These are phyloP conservation scores for Scleroderma citrinum DNA, from an alignment of 768 basidiomycete genomes.

Conservation along the genomic window DNA sequence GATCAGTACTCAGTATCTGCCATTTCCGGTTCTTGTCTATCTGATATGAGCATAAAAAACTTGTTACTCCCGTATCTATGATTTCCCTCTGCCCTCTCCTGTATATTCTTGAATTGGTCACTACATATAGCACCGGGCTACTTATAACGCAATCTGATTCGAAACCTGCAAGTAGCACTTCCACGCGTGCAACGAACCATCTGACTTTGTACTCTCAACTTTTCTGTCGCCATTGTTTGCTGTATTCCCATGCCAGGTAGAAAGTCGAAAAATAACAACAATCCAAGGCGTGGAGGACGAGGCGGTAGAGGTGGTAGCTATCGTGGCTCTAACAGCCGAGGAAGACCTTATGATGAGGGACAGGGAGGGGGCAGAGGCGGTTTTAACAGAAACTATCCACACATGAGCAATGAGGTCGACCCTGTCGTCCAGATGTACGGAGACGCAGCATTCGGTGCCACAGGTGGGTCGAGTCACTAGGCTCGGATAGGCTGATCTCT, in stretches of 20 bases:
- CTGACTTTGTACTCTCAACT: background rate
- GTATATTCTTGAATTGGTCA: too few relatives aligned
- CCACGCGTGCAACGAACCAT: too few relatives aligned
- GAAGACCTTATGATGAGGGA: background rate
- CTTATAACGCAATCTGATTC: too few relatives aligned
- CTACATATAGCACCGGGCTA: too few relatives aligned
- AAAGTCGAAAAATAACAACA: constrained; percentile 3
- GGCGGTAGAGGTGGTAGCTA: constrained; percentile 14
- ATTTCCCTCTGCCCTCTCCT: too few relatives aligned
- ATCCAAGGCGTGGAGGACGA: constrained; percentile 21
- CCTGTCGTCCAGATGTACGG: constrained; percentile 21
- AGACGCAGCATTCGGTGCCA: constrained; percentile 13
- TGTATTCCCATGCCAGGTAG: background rate
- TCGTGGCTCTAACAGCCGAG: background rate
- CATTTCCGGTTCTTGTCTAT: too few relatives aligned
- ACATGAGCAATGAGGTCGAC: constrained; percentile 17
- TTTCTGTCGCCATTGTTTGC: background rate
- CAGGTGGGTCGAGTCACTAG: background rate
- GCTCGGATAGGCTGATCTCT: background rate
- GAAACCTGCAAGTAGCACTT: too few relatives aligned
- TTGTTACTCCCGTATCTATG: too few relatives aligned
- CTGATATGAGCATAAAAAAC: too few relatives aligned
- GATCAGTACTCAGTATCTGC: too few relatives aligned
- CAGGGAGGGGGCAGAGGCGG: constrained; percentile 1
- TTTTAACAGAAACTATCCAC: constrained; percentile 14